These are phyloP conservation scores for Apiospora phragmitis DNA, from an alignment of 2,329 filamentous ascomycete species.

Conservation along the genomic window DNA sequence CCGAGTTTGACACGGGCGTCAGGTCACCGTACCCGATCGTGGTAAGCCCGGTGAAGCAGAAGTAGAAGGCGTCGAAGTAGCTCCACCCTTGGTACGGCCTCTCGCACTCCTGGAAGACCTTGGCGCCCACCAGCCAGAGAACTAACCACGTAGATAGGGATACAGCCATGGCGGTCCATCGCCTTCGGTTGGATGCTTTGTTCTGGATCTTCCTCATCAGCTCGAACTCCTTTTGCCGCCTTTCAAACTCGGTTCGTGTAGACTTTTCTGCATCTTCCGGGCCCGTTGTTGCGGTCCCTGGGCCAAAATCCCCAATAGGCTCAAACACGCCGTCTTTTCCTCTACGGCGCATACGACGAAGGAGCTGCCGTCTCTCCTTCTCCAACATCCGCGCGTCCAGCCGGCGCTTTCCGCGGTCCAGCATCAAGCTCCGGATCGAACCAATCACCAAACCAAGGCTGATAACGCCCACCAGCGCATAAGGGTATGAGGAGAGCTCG, in stretches of 20 bases:
- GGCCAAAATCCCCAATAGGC: slow-evolving; percentile 40
- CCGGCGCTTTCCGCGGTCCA: slow-evolving; percentile 57
- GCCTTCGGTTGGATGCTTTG: slow-evolving; percentile 62
- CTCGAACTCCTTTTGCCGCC: slow-evolving; percentile 70
- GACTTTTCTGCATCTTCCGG: neutral
- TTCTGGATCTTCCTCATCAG: slow-evolving; percentile 81
- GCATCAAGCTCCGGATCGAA: slow-evolving; percentile 68
- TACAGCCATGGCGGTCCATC: slow-evolving; percentile 71
- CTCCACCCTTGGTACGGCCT: slow-evolving; percentile 58
- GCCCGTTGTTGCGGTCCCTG: neutral
- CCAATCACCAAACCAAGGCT: slow-evolving; percentile 79
- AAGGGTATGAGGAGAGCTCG: slow-evolving; percentile 81
- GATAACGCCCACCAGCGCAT: slow-evolving; percentile 79
- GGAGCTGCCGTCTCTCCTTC: slow-evolving; percentile 52
- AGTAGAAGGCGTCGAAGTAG: slow-evolving; percentile 84
- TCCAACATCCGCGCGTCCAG: slow-evolving; percentile 60
- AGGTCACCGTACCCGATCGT: slow-evolving; percentile 88
- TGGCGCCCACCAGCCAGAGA: slow-evolving; percentile 79
- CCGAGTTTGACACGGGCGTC: slow-evolving; percentile 73
- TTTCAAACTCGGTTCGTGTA: slow-evolving; percentile 50
- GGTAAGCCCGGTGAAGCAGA: slow-evolving; percentile 78
- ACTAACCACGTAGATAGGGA: slow-evolving; percentile 69
- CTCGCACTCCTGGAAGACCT: slow-evolving; percentile 65
- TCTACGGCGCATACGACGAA: slow-evolving; percentile 46
- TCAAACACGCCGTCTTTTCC: slow-evolving; percentile 50